Evolutionary conservation across 371 early-diverging fungal species (phyloP), one percentile per base, ranked within the genome.

Genomic region (Dipsacomyces acuminosporus): DNA sequence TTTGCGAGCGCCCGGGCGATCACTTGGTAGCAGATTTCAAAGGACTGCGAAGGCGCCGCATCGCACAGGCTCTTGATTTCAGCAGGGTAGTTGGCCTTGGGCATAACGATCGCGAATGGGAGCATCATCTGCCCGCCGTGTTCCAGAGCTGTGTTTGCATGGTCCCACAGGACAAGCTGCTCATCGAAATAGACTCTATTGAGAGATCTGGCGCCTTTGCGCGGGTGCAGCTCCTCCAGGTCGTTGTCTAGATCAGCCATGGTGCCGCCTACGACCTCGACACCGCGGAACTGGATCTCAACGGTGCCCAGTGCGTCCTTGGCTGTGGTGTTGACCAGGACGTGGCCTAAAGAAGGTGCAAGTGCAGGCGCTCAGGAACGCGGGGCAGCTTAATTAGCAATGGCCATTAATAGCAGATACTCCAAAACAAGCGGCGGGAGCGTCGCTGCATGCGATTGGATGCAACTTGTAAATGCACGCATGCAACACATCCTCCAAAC

Each of bases 121-220:
- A 66, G 50, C 23, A 24, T 25, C 45, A 22, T 17, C 11, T 35
- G 43, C 18, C 23, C 17, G 6, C 15, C 41, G 3, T 8, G 1
- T 18, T 3, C 21, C n/a, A 18, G 24, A 8, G 23, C 23, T 11
- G 33, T 33, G 4, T n/a, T 17, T 13, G 14, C 38, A 48, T 34
- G 54, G 24, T 57, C 50, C 69, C 69, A 67, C 15, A 67, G 38
- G 15, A 54, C 54, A 5, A 67, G 45, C 14, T 59, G 63, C 52
- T 67, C 69, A 52, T 67, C 69, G 53, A 67, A 67, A 35, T 67
- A 67, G 43, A 51, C 41, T 17, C 46, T 57, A 44, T 43, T 67
- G 22, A 67, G 45, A 13, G 59, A 63, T 15, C 63, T 63, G 8
- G 50, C 55, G 26, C 69, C 69, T 48, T 62, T 52, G 41, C 40